Conservation (phyloP, 176 grass and related monocot species). For the Oryza glumipatula region DNA sequence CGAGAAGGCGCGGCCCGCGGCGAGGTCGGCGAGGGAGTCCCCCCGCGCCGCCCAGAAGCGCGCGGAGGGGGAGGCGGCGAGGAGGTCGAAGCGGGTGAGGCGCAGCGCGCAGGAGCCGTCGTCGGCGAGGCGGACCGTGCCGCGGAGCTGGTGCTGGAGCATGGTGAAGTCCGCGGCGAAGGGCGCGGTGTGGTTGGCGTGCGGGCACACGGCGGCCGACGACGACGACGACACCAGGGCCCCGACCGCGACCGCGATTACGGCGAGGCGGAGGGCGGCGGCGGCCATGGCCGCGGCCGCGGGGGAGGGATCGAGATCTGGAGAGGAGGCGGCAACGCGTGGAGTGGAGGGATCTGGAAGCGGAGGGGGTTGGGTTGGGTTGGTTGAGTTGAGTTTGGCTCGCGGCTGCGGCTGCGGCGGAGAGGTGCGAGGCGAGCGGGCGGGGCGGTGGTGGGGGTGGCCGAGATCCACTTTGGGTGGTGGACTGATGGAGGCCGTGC, state of each 20-base stretch:
- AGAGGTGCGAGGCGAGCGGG: background rate
- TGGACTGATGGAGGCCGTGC: background rate
- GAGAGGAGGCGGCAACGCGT: slow-evolving; percentile 10
- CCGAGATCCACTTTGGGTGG: slow-evolving; percentile 34
- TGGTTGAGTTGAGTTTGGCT: background rate
- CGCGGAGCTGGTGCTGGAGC: slow-evolving; percentile 97
- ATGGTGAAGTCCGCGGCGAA: slow-evolving; percentile 78
- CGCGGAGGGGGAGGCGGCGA: slow-evolving; percentile 70
- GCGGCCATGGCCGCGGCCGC: slow-evolving; percentile 39
- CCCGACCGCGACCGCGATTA: slow-evolving; percentile 7
- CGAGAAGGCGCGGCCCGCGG: slow-evolving; percentile 58
- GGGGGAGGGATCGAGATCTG: slow-evolving; percentile 53
- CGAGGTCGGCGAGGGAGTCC: slow-evolving; percentile 52
- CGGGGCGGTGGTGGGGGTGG: slow-evolving; percentile 23
- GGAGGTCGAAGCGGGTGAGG: slow-evolving; percentile 89
- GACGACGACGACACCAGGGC: background rate
- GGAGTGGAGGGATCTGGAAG: slow-evolving; percentile 46
- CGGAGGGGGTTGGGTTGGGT: background rate
- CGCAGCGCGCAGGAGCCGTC: slow-evolving; percentile 64
- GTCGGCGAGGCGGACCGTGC: slow-evolving; percentile 60
- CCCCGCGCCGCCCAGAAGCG: slow-evolving; percentile 82
- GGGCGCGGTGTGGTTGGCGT: slow-evolving; percentile 56
- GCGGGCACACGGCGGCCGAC: slow-evolving; percentile 46
- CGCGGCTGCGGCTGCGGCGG: background rate
- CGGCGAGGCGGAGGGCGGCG: slow-evolving; percentile 9